Evolutionary conservation across 106 monocot genomes (phyloP).

Genomic region (Acanthochlamys bracteata): DNA sequence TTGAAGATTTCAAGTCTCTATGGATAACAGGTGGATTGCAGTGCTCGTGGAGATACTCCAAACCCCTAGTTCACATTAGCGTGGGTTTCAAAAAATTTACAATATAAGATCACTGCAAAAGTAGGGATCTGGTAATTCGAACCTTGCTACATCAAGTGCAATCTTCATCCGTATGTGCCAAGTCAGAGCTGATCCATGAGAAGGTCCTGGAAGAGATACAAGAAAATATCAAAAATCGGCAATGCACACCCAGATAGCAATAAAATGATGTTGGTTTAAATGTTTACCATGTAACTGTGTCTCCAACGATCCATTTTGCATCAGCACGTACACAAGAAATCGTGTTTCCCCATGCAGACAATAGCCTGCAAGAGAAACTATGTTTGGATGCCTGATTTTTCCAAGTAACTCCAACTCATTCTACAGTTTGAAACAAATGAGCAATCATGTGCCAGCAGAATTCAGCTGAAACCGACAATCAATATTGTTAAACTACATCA

Average conservation of each 20-base stretch:
- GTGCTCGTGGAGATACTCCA: slow-evolving; percentile 90
- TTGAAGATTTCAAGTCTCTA: slow-evolving; percentile 93
- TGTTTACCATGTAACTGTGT: slow-evolving; percentile 70
- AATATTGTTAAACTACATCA: neutral
- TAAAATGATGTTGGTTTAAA: neutral
- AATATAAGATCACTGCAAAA: neutral
- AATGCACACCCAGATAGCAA: no score
- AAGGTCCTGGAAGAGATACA: slow-evolving; percentile 31
- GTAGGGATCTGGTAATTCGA: neutral
- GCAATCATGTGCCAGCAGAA: neutral
- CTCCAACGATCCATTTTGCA: slow-evolving; percentile 87
- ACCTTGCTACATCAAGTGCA: slow-evolving; percentile 93
- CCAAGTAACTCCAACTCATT: slow-evolving; percentile 80
- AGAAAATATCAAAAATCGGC: neutral
- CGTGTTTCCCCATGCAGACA: slow-evolving; percentile 46
- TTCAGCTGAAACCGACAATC: neutral
- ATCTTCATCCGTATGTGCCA: slow-evolving; percentile 98
- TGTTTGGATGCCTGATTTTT: slow-evolving; percentile 77
- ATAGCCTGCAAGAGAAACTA: slow-evolving; percentile 78
- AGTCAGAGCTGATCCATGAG: slow-evolving; percentile 55
- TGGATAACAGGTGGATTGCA: slow-evolving; percentile 74
- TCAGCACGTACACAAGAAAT: slow-evolving; percentile 79
- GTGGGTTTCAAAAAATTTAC: neutral
- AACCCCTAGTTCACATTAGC: slow-evolving; percentile 42
- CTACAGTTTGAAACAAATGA: slow-evolving; percentile 26